Percentiles rank a stretch among this genome's conserved stretches.
Evolutionary conservation across 306 rosid genomes (phyloP).

Genomic region (cucumber (Cucumis sativus)): DNA sequence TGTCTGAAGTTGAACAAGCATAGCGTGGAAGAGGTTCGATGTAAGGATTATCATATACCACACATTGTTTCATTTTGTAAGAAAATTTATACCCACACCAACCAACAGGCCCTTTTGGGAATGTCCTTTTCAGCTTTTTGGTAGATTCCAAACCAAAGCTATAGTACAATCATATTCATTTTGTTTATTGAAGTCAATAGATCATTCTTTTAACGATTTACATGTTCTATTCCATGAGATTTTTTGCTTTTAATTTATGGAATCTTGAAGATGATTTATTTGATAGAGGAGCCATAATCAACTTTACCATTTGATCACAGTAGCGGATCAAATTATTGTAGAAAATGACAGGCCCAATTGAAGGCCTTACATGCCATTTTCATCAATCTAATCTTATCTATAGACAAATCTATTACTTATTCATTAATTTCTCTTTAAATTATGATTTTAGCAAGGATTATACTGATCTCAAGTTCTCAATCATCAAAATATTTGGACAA

Average conservation of each 20-base stretch:
- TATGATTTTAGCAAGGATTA: not conserved
- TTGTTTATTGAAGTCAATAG: not conserved
- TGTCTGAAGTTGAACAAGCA: not conserved
- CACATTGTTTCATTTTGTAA: not conserved
- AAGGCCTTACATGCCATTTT: not conserved
- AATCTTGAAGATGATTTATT: not conserved
- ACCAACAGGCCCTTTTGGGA: not conserved
- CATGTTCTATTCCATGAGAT: not conserved
- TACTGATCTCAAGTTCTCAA: not conserved
- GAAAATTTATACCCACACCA: not conserved
- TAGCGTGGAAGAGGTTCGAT: not conserved
- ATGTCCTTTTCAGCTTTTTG: not conserved
- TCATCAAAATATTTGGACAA: not conserved
- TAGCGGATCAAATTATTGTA: not conserved
- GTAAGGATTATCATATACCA: not conserved
- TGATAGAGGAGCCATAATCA: not conserved
- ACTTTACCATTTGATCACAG: not conserved
- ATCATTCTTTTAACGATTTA: not conserved
- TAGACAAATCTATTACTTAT: not conserved
- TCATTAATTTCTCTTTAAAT: not conserved
- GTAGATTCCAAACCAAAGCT: not conserved
- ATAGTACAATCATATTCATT: not conserved
- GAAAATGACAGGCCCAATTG: slow-evolving; percentile 4
- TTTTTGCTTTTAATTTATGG: not conserved
- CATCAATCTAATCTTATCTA: not conserved